A percentile compares a stretch with the other conserved stretches of the same genome.
phyloP scores from a whole-genome alignment of 179 eudicot species.

The Gypsophila paniculata region DNA sequence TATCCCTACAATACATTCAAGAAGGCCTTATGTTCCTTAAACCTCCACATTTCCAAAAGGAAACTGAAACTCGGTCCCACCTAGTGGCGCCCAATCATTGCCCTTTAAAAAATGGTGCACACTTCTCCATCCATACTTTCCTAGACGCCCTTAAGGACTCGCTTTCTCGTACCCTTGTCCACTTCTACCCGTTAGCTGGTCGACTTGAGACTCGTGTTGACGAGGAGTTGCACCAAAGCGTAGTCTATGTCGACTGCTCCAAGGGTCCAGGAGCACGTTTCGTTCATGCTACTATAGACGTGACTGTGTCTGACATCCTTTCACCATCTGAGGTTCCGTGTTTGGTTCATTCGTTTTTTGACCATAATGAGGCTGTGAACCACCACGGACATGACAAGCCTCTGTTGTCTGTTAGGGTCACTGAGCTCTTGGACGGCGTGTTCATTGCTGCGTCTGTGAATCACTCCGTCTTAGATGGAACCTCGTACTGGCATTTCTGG shows the following conservation, averaged over 20 bases:
- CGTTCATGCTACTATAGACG: constrained; percentile 22
- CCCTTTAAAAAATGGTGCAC: not conserved
- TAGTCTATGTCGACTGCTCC: constrained; percentile 28
- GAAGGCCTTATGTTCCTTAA: not conserved
- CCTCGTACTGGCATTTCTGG: constrained; percentile 41
- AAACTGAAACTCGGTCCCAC: too few species aligned
- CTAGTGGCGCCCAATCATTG: too few species aligned
- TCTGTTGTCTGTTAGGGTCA: constrained; percentile 27
- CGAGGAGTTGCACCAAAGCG: constrained; percentile 25
- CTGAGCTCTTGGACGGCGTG: constrained; percentile 17
- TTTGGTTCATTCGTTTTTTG: constrained; percentile 34
- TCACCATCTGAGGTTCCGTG: constrained; percentile 9
- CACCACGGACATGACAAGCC: constrained; percentile 39
- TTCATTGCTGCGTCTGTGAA: constrained; percentile 26
- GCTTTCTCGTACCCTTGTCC: constrained; percentile 33
- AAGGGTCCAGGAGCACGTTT: constrained; percentile 36
- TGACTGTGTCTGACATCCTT: constrained; percentile 27
- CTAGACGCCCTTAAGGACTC: constrained; percentile 32
- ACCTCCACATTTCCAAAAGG: not conserved
- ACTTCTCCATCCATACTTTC: constrained; percentile 3
- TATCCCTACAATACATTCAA: constrained; percentile 6
- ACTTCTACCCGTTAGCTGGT: constrained; percentile 46
- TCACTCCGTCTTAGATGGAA: constrained; percentile 34
- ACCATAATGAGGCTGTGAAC: constrained; percentile 30
- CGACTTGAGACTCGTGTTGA: constrained; percentile 28